Percentiles rank a stretch among this genome's conserved stretches.
Evolutionary conservation across 2,329 filamentous ascomycete species (phyloP).

Genomic region (Fusarium penzigii): DNA sequence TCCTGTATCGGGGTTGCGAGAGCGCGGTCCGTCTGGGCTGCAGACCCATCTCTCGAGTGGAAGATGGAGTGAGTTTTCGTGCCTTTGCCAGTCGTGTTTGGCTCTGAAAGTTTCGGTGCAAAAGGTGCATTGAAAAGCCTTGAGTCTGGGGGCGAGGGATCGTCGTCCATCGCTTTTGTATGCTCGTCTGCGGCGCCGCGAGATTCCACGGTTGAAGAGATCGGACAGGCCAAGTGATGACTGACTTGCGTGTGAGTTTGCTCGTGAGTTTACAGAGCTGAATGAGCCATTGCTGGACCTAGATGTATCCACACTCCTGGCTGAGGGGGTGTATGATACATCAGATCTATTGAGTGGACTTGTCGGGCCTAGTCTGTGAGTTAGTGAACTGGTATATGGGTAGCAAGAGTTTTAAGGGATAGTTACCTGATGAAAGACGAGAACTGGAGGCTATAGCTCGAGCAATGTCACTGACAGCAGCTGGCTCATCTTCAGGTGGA

Average conservation of each 20-base stretch:
- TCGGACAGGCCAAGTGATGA: constrained; percentile 18
- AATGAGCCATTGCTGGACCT: constrained; percentile 12
- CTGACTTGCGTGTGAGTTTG: constrained; percentile 16
- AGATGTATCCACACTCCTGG: constrained; percentile 14
- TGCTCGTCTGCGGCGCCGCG: constrained; percentile 15
- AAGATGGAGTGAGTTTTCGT: constrained; percentile 48
- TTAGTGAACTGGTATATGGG: not conserved
- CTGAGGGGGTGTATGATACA: constrained; percentile 15
- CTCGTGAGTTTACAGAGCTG: constrained; percentile 21
- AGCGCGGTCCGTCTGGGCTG: constrained; percentile 33
- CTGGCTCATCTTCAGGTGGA: constrained; percentile 34
- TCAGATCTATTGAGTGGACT: constrained; percentile 13
- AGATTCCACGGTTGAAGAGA: constrained; percentile 13
- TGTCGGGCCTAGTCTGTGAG: constrained; percentile 11
- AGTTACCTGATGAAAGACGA: constrained; percentile 12
- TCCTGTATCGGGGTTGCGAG: constrained; percentile 38
- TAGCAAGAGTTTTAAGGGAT: accelerated
- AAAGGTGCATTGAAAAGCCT: constrained; percentile 45
- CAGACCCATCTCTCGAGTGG: constrained; percentile 50
- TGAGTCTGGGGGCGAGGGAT: constrained; percentile 11
- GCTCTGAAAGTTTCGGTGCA: constrained; percentile 47
- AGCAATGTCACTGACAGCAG: constrained; percentile 33
- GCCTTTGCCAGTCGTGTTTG: constrained; percentile 49
- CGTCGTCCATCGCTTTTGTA: constrained; percentile 18
- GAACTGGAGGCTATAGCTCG: constrained; percentile 26